Base-by-base conservation (phyloP, 139 green algal species). In the Chlamydomonas schloesseri region DNA sequence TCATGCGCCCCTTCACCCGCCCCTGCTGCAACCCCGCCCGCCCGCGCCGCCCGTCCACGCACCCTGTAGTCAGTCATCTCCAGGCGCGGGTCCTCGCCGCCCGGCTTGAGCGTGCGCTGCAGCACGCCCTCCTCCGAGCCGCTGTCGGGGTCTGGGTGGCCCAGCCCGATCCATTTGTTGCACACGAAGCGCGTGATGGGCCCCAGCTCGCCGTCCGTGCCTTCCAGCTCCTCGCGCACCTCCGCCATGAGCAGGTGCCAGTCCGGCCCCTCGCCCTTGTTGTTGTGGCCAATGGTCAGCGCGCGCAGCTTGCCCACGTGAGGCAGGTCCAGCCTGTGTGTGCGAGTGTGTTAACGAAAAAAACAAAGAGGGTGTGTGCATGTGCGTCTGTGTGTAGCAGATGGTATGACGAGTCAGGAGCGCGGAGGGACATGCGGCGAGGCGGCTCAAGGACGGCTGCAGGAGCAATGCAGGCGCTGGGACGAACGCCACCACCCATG, bases 261-360 rank as follows among this genome's bases (percentile, higher is more conserved):
- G 60, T 67, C 60, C 24, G 60, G 60, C 60, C 60, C 60, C 60
- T 23, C 60, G 28, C 87, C 86, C 31, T 53, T 89, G 76, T 91
- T 89, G 86, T 96, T 91, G 85, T 97, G 93, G 0, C 91, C 91
- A 29, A 98, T 90, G 0, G 83, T 88, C 71, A 98, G 81, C 50
- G 83, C 79, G 8, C 87, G 76, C 46, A 96, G 46, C 47, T 78
- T 37, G 15, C 94, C 94, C 47, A 97, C 88, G 64, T 88, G 31
- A 1, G 93, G 89, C 70, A 96, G 84, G 55, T 92, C 57, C 67
- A 96, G 85, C 86, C 90, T 94, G 88, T 2, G 55, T 21, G n/a
- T 60, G 18, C 55, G 55, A 2, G 5, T 50, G 42, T n/a, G n/a
- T n/a, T n/a, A n/a, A n/a, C n/a, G n/a, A n/a, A n/a, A n/a, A n/a